phyloP scores from a whole-genome alignment of 2,329 filamentous ascomycete species.

The Exophiala phaeomuriformis region DNA sequence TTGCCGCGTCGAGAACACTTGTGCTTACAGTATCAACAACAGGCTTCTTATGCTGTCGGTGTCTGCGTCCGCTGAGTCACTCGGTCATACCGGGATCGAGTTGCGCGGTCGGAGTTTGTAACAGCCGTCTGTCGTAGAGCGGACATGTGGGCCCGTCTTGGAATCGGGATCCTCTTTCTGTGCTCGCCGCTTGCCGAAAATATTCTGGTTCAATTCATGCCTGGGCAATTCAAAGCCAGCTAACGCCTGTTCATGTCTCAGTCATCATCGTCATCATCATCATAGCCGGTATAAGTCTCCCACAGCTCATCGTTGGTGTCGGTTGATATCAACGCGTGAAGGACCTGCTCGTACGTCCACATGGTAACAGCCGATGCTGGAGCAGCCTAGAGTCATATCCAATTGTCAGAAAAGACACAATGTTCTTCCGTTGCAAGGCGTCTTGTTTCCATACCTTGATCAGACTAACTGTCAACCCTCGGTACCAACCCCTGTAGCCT shows the following conservation, averaged over 20 bases:
- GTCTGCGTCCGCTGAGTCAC: too few relatives aligned
- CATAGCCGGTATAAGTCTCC: conserved; percentile 24
- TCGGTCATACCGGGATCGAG: too few relatives aligned
- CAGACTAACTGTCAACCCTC: conserved; percentile 79
- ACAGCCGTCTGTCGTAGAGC: too few relatives aligned
- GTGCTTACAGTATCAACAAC: too few relatives aligned
- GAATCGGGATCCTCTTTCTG: too few relatives aligned
- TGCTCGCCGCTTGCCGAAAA: too few relatives aligned
- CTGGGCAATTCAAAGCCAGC: too few relatives aligned
- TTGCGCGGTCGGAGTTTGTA: too few relatives aligned
- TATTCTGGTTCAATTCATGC: too few relatives aligned
- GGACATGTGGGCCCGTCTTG: too few relatives aligned
- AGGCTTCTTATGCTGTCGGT: too few relatives aligned
- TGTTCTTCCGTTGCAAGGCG: neutral
- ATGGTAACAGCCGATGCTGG: conserved; percentile 89
- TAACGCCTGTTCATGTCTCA: conserved; percentile 19
- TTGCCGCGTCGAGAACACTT: too few relatives aligned
- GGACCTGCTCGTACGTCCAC: conserved; percentile 81
- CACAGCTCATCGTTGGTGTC: conserved; percentile 28
- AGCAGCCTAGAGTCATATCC: conserved; percentile 46
- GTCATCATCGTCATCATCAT: conserved; percentile 26
- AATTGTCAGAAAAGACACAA: neutral
- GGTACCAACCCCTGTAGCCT: conserved; percentile 73
- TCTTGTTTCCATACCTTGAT: conserved; percentile 56
- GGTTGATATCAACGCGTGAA: conserved; percentile 51